These are phyloP conservation scores for Sugiyamaella chiloensis DNA, from an alignment of 805 yeast genomes.

Conservation along the genomic window DNA sequence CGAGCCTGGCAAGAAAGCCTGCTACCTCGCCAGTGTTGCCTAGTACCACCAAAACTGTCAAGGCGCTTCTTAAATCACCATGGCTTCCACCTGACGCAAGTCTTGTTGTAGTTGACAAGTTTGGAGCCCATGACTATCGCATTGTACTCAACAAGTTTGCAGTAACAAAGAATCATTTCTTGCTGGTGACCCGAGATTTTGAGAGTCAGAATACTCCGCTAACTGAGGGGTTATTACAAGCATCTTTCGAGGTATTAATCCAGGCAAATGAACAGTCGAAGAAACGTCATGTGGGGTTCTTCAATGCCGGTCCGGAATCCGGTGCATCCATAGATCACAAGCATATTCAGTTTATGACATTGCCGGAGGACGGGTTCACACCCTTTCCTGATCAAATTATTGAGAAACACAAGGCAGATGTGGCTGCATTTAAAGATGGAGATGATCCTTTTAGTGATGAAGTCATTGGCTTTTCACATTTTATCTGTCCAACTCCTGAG, in stretches of 20 bases:
- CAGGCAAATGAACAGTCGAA: slow-evolving; percentile 44
- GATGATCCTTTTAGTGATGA: slow-evolving; percentile 60
- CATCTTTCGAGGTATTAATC: slow-evolving; percentile 53
- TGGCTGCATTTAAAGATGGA: slow-evolving; percentile 22
- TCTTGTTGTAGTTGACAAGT: slow-evolving; percentile 55
- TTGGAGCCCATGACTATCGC: slow-evolving; percentile 50
- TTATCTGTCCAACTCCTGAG: slow-evolving; percentile 60
- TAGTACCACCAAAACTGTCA: background rate
- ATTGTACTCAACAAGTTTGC: slow-evolving; percentile 86
- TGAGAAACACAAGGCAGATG: slow-evolving; percentile 5
- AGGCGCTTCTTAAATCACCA: slow-evolving; percentile 45
- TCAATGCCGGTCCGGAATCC: slow-evolving; percentile 80
- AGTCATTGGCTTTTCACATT: slow-evolving; percentile 78
- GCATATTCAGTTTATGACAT: slow-evolving; percentile 79
- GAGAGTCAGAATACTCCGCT: slow-evolving; percentile 70
- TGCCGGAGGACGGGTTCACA: slow-evolving; percentile 51
- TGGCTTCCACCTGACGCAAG: slow-evolving; percentile 78
- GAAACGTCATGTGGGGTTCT: slow-evolving; percentile 71
- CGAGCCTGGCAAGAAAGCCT: slow-evolving; percentile 37
- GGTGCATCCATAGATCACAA: slow-evolving; percentile 97
- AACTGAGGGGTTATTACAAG: slow-evolving; percentile 63
- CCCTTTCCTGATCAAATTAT: slow-evolving; percentile 34
- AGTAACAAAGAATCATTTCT: slow-evolving; percentile 70
- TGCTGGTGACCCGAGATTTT: slow-evolving; percentile 73
- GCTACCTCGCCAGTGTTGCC: slow-evolving; percentile 4